Evolutionary conservation across 352 stramenopile genomes (phyloP).

Genomic region (Phytophthora melonis): DNA sequence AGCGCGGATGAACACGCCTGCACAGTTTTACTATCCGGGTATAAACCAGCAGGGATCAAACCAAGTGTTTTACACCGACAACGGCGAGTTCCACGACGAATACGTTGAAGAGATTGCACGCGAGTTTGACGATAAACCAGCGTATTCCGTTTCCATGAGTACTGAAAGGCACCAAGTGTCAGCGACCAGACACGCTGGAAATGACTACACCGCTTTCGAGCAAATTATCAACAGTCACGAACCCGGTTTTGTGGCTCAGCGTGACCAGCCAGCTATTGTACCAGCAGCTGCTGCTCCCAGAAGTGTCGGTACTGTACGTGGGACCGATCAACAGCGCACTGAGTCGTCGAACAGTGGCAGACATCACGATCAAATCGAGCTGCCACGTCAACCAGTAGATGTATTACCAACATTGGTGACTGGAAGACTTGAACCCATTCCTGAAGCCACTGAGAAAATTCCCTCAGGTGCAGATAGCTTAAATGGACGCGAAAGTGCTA

Average conservation of each 20-base stretch:
- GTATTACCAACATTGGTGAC: slow-evolving; percentile 15
- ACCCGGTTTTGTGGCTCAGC: not conserved
- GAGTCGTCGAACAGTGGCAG: not conserved
- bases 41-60: not conserved
- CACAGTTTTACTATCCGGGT: slow-evolving; percentile 7
- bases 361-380: not conserved
- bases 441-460: slow-evolving; percentile 27
- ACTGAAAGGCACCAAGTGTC: not conserved
- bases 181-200: slow-evolving; percentile 2
- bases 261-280: not conserved
- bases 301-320: not conserved
- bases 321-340: not conserved
- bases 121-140: not conserved
- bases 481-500: not conserved
- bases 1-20: slow-evolving; percentile 20
- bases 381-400: not conserved
- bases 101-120: slow-evolving; percentile 8
- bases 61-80: slow-evolving; percentile 11
- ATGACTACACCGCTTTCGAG: slow-evolving; percentile 10
- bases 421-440: slow-evolving; percentile 30
- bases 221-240: not conserved
- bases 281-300: not conserved
- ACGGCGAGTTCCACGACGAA: slow-evolving; percentile 20
- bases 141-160: not conserved
- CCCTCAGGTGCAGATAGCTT: not conserved